Base-by-base conservation (phyloP, 352 stramenopile species). In the Pelagophyceae sp. region DNA sequence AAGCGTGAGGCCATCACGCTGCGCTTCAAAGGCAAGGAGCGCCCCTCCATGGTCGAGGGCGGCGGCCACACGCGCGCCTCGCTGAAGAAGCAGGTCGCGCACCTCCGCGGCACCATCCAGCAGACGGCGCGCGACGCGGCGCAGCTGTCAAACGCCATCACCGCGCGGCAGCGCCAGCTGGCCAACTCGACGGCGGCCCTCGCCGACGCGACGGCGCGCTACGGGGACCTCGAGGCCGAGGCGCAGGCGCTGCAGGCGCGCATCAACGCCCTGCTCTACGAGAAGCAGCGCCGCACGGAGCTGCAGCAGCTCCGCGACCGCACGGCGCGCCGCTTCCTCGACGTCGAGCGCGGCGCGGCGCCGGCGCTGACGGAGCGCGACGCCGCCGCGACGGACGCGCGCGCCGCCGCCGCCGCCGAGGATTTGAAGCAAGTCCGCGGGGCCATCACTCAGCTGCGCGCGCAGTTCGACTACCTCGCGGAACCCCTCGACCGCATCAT, bases 1-100 rank as follows among this genome's bases (percentile, higher is more conserved):
- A 98, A 97, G 81, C 89, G 92, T 45, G 93, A 96, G 77, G 83
- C 95, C 50, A 97, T 98, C 72, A 88, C 90, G 45, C 84, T 95
- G 76, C 80, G 40, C 29, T 38, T 51, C 64, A 19, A 81, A 75
- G 40, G 67, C 3, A 38, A 61, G 37, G 11, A 32, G 38, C 71
- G 60, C 76, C 69, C 50, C 51, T 54, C 45, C 11, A 23, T 11
- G 45, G 23, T 23, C 11, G 45, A 11, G 45, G 63, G 75, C 20
- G 69, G 75, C 11, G 88, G 94, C 31, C 81, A 96, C 11, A 96
- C 91, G 19, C 88, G 92, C 67, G 90, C 88, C 33, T 85, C 84
- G 5, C 81, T 95, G 29, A 93, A 91, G 45, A 92, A 91, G 61
- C 94, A 93, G 69, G 86, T 94, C 32, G 58, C 11, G 1, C 32